Evolutionary conservation across 2,329 filamentous ascomycete genomes (phyloP).

Genomic region (Aspergillus ochraceoroseus): DNA sequence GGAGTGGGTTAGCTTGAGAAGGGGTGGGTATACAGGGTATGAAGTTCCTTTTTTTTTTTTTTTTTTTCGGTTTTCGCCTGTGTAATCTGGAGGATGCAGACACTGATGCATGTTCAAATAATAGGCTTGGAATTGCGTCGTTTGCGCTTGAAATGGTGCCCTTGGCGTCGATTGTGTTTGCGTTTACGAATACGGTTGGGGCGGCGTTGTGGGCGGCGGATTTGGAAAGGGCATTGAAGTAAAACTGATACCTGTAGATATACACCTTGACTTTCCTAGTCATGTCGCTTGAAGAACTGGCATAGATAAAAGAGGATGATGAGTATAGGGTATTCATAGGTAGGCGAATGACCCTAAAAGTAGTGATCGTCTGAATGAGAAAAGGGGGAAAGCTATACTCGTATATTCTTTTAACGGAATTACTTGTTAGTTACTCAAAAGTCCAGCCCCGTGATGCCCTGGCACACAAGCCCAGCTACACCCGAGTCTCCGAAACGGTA

Average conservation of each 20-base stretch:
- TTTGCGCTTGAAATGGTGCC: constrained; percentile 82
- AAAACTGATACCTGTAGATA: not conserved
- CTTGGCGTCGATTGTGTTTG: constrained; percentile 73
- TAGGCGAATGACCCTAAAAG: no score
- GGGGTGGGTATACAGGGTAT: constrained; percentile 75
- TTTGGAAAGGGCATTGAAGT: constrained; percentile 55
- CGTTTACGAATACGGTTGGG: constrained; percentile 87
- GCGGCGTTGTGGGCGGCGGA: constrained; percentile 93
- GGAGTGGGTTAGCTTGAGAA: constrained; percentile 65
- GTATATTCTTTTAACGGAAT: no score
- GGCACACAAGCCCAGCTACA: constrained; percentile 31
- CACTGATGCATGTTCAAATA: constrained; percentile 5
- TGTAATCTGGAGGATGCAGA: constrained; percentile 1
- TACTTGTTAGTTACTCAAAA: not conserved
- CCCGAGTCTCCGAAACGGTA: constrained; percentile 40
- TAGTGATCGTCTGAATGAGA: no score
- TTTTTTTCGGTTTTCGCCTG: not conserved
- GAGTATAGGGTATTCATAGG: no score
- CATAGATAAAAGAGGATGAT: no score
- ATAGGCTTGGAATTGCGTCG: constrained; percentile 65
- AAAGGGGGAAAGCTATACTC: no score
- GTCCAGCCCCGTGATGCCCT: constrained; percentile 9
- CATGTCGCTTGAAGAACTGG: no score
- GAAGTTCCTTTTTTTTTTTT: constrained; percentile 30
- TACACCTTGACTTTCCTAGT: no score